These are phyloP conservation scores for Ophiocordyceps polyrhachis-furcata DNA, from an alignment of 2,329 filamentous ascomycete genomes.

Conservation along the genomic window DNA sequence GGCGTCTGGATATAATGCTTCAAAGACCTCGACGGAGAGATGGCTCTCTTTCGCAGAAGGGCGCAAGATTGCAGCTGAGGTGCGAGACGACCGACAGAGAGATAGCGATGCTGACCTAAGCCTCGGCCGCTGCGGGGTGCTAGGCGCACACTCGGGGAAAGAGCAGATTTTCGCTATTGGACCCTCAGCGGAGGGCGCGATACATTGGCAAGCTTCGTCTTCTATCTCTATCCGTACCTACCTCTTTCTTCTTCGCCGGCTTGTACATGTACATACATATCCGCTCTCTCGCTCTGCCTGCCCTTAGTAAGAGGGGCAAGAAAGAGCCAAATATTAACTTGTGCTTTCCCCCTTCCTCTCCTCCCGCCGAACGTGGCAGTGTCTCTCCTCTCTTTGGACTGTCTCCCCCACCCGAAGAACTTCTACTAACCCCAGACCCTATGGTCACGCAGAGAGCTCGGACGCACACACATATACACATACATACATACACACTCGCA, in stretches of 20 bases:
- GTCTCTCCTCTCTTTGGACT: too few relatives aligned
- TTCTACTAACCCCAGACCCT: slow-evolving; percentile 1
- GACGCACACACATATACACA: slow-evolving; percentile 4
- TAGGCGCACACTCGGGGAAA: background rate
- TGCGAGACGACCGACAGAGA: background rate
- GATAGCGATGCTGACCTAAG: background rate
- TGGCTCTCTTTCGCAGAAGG: background rate
- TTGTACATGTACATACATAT: too few relatives aligned
- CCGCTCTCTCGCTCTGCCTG: too few relatives aligned
- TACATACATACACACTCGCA: slow-evolving; percentile 8
- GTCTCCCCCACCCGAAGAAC: background rate
- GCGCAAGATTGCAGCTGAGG: too few relatives aligned
- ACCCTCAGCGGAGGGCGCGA: too few relatives aligned
- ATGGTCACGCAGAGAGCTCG: slow-evolving; percentile 1
- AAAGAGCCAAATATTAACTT: background rate
- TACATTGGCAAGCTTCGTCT: too few relatives aligned
- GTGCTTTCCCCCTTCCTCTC: background rate
- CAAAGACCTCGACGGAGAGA: too few relatives aligned
- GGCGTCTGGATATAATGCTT: too few relatives aligned
- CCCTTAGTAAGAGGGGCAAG: too few relatives aligned
- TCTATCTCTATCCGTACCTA: too few relatives aligned
- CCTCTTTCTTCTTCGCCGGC: too few relatives aligned
- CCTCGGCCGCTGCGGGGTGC: background rate
- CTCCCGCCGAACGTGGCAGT: background rate
- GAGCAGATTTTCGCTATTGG: too few relatives aligned